These are phyloP conservation scores for Chrysoporthe cubensis DNA, from an alignment of 2,329 filamentous ascomycete species.

Conservation along the genomic window DNA sequence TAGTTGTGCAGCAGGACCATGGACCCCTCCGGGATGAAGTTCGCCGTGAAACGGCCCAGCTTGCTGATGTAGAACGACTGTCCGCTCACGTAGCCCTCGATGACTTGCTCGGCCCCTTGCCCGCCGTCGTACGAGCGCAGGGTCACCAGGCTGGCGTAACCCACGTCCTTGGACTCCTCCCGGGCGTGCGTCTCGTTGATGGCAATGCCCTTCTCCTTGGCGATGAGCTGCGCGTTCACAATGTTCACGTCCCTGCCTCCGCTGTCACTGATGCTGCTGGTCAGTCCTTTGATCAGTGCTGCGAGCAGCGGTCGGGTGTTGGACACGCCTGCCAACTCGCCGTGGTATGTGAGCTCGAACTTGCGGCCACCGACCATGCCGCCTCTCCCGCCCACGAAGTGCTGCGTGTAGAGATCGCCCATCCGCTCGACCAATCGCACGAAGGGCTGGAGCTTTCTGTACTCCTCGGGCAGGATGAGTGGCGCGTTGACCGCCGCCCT, in stretches of 20 bases:
- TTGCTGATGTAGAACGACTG: constrained; percentile 71
- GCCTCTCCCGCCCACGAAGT: constrained; percentile 56
- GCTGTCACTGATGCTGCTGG: constrained; percentile 68
- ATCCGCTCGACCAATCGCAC: constrained; percentile 78
- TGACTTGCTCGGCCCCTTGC: constrained; percentile 47
- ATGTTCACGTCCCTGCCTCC: constrained; percentile 77
- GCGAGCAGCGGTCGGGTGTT: constrained; percentile 82
- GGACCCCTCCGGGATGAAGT: constrained; percentile 74
- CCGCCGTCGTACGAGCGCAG: constrained; percentile 57
- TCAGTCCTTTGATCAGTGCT: constrained; percentile 76
- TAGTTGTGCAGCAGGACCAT: constrained; percentile 82
- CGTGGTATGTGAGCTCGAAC: constrained; percentile 79
- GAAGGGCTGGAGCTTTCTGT: constrained; percentile 76
- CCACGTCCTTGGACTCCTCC: constrained; percentile 60
- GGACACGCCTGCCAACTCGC: constrained; percentile 69
- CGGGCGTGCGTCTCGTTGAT: constrained; percentile 75
- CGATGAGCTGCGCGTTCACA: constrained; percentile 77
- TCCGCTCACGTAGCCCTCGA: constrained; percentile 69
- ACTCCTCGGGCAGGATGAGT: constrained; percentile 80
- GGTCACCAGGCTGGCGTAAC: constrained; percentile 73
- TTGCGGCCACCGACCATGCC: constrained; percentile 62
- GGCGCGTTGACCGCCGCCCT: constrained; percentile 81
- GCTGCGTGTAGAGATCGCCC: constrained; percentile 78
- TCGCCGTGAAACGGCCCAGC: constrained; percentile 73
- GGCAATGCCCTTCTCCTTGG: constrained; percentile 75